phyloP scores from a whole-genome alignment of 1,284 basidiomycete species.

The Mycosarcoma mackinlayi region DNA sequence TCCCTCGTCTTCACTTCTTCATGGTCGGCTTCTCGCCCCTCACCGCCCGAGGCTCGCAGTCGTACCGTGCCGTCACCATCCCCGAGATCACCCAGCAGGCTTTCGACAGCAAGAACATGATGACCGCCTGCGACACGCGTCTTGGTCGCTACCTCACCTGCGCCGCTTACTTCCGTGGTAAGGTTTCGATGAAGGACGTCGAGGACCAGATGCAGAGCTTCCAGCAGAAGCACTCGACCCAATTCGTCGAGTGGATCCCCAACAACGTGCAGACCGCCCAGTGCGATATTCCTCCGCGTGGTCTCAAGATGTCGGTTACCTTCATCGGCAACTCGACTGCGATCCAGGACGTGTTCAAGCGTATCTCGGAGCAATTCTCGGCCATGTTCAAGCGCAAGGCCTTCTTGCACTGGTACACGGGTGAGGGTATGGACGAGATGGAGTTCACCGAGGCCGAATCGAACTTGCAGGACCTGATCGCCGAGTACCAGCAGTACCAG shows the following conservation, averaged over 20 bases:
- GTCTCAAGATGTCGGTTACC: slow-evolving; percentile 68
- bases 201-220: slow-evolving; percentile 67
- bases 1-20: slow-evolving; percentile 69
- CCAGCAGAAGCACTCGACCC: slow-evolving; percentile 64
- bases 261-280: slow-evolving; percentile 67
- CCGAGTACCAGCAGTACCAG: slow-evolving; percentile 70
- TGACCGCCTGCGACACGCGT: slow-evolving; percentile 83
- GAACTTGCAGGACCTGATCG: slow-evolving; percentile 67
- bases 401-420: slow-evolving; percentile 70
- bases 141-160: slow-evolving; percentile 70
- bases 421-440: slow-evolving; percentile 69
- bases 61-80: slow-evolving; percentile 72
- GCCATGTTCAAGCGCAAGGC: slow-evolving; percentile 69
- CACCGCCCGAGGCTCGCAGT: slow-evolving; percentile 67
- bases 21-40: slow-evolving; percentile 69
- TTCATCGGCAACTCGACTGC: slow-evolving; percentile 69
- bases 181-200: slow-evolving; percentile 70
- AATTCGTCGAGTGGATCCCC: slow-evolving; percentile 69
- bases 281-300: slow-evolving; percentile 66
- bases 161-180: slow-evolving; percentile 67
- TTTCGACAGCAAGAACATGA: slow-evolving; percentile 68
- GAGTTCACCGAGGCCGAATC: slow-evolving; percentile 69
- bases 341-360: slow-evolving; percentile 67
- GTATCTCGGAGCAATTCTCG: slow-evolving; percentile 67
- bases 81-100: slow-evolving; percentile 60